Base-by-base conservation (phyloP, 257 asterid species). In the Eucommia ulmoides region DNA sequence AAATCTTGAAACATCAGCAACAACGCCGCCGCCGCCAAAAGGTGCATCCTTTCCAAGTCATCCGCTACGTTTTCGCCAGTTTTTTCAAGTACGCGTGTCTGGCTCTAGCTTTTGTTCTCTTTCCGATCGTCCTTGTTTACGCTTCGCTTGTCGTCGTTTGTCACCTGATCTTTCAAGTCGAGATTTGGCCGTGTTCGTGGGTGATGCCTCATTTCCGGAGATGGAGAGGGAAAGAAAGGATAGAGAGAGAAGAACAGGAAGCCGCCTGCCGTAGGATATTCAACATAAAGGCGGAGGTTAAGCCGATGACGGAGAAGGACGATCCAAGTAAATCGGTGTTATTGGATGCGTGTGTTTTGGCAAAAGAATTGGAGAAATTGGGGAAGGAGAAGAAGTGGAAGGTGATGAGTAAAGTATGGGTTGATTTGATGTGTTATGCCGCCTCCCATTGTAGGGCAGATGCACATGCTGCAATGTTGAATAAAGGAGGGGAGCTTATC, bases 301-400 rank as follows among this genome's bases (percentile, higher is more conserved):
- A 55, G 50, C 86, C 86, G 7, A 68, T 41, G 0, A 18, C 52
- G 0, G 64, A 74, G 16, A 81, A 74, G 59, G 86, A 81, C 6
- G 81, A 74, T 25, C 8, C 62, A 38, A 74, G 83, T 62, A 77
- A 81, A 51, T 74, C 83, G 0, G 77, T 70, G 60, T 41, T 81
- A 70, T 74, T 81, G 20, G 74, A 74, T 7, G 83, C 75, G 17
- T 70, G 81, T 49, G 55, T 60, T 1, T 66, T 81, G 22, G n/a
- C n/a, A n/a, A n/a, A n/a, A n/a, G n/a, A n/a, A n/a, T n/a, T n/a
- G n/a, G n/a, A n/a, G n/a, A n/a, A 54, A 3, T 29, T 45, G 7
- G 53, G 5, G 1, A 45, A 1, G 16, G 46, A 5, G 0, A 14
- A 60, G 0, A 35, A 35, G n/a, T 35, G 44, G 44, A 9, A 35